phyloP scores from a whole-genome alignment of 1,139 yeast genomes.

The Groenewaldozyma sp. region DNA sequence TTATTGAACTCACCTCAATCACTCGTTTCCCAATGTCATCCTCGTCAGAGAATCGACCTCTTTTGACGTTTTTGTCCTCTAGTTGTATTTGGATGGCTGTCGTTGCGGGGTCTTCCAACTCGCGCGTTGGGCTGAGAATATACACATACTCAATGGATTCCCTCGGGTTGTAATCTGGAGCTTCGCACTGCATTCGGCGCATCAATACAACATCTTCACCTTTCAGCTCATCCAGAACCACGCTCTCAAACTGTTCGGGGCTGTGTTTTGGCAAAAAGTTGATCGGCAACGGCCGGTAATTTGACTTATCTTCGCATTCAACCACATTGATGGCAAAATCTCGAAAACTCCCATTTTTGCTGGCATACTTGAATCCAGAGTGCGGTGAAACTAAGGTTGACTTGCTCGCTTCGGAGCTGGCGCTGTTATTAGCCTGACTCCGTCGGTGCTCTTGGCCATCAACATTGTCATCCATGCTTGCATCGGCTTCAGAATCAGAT shows the following conservation, averaged over 20 bases:
- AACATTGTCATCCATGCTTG: too few species aligned
- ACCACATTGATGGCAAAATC: background rate
- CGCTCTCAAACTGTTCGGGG: background rate
- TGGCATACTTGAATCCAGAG: background rate
- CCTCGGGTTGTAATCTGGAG: background rate
- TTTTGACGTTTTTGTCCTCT: background rate
- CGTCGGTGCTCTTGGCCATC: too few species aligned
- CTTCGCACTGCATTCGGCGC: slow-evolving; percentile 1
- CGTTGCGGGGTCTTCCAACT: background rate
- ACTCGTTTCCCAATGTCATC: slow-evolving; percentile 11
- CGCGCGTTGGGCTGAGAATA: background rate
- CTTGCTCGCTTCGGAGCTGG: too few species aligned
- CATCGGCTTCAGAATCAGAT: background rate
- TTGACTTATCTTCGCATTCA: background rate
- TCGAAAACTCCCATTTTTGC: background rate
- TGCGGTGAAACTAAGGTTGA: too few species aligned
- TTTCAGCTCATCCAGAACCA: background rate
- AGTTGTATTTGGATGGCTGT: background rate
- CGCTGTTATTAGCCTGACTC: too few species aligned
- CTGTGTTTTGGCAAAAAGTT: background rate
- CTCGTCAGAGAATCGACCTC: slow-evolving; percentile 1
- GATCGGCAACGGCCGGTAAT: background rate
- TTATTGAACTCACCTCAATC: slow-evolving; percentile 3
- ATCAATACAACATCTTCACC: background rate
- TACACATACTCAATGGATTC: background rate